A percentile compares a stretch with the other conserved stretches of the same genome.
Conservation (phyloP, 192 early-diverging fungal species). For the Podila horticola region DNA sequence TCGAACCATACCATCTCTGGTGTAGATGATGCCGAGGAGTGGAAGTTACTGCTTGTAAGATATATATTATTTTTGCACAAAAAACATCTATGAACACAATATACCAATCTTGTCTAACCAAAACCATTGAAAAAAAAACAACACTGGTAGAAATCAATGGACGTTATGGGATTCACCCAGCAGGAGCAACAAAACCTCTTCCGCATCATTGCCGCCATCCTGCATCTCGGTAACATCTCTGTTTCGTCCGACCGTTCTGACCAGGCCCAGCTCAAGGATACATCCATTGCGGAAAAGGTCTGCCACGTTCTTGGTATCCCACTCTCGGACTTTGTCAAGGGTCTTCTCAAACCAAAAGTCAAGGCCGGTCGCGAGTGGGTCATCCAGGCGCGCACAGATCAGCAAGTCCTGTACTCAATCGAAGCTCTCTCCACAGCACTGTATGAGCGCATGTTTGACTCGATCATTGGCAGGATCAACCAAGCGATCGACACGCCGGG, state of each 20-base stretch:
- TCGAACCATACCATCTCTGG: conserved; percentile 92
- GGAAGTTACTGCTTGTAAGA: conserved; percentile 72
- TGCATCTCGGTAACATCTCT: conserved; percentile 95
- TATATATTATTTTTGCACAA: too few species aligned
- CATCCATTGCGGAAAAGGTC: conserved; percentile 82
- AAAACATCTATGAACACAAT: too few species aligned
- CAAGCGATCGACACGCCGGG: conserved; percentile 71
- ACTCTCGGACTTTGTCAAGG: conserved; percentile 86
- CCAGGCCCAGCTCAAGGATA: conserved; percentile 85
- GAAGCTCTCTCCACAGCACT: conserved; percentile 92
- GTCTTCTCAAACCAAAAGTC: conserved; percentile 88
- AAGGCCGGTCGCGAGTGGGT: conserved; percentile 98
- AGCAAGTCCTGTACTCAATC: conserved; percentile 88
- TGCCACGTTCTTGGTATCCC: conserved; percentile 96
- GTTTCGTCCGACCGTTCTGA: conserved; percentile 84
- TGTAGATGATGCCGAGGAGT: conserved; percentile 91
- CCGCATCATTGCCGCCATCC: conserved; percentile 83
- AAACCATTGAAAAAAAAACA: not conserved
- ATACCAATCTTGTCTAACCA: not conserved
- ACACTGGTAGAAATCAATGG: conserved; percentile 71
- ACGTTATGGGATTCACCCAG: conserved; percentile 79
- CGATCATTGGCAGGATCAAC: conserved; percentile 91
- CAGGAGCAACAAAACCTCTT: conserved; percentile 88
- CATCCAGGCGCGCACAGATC: conserved; percentile 84
- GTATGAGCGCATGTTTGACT: conserved; percentile 97